Evolutionary conservation across 2,329 filamentous ascomycete species (phyloP).

Genomic region (Kalmusia sp.): DNA sequence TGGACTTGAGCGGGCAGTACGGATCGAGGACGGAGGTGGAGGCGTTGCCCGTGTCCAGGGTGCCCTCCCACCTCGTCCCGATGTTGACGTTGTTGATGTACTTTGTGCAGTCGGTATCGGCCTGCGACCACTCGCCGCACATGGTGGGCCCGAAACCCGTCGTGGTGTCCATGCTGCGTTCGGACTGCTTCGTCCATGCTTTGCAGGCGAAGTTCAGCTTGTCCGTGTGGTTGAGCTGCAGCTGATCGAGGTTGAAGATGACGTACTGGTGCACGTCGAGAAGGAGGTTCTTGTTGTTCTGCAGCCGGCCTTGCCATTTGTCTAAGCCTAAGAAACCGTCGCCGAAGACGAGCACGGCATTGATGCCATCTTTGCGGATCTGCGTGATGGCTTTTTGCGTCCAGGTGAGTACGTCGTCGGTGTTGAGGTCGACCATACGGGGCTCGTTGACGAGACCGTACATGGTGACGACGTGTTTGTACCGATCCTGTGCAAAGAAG

Average conservation of each 20-base stretch:
- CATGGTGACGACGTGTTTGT: constrained; percentile 89
- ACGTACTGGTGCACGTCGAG: constrained; percentile 99
- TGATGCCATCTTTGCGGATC: constrained; percentile 78
- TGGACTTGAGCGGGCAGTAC: constrained; percentile 71
- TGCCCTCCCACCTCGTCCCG: constrained; percentile 92
- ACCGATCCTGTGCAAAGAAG: constrained; percentile 93
- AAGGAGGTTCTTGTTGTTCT: constrained; percentile 73
- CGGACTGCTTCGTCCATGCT: constrained; percentile 83
- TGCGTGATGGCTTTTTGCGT: constrained; percentile 74
- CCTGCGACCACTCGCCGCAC: constrained; percentile 96
- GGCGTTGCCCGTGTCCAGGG: constrained; percentile 72
- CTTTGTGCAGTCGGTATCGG: constrained; percentile 90
- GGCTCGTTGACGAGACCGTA: constrained; percentile 97
- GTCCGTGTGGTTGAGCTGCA: constrained; percentile 78
- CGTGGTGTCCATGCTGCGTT: constrained; percentile 71
- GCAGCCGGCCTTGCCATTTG: constrained; percentile 88
- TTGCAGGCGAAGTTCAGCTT: constrained; percentile 89
- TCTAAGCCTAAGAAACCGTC: constrained; percentile 92
- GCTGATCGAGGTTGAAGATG: constrained; percentile 92
- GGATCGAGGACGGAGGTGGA: constrained; percentile 70
- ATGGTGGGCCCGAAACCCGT: constrained; percentile 92
- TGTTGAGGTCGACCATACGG: constrained; percentile 74
- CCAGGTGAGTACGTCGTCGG: constrained; percentile 76
- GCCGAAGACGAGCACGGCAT: constrained; percentile 79
- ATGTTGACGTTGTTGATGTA: constrained; percentile 89